Percentiles rank a stretch among this genome's conserved stretches.
Conservation (phyloP, 1,139 yeast genomes). For the Blastobotrys arbuscula region DNA sequence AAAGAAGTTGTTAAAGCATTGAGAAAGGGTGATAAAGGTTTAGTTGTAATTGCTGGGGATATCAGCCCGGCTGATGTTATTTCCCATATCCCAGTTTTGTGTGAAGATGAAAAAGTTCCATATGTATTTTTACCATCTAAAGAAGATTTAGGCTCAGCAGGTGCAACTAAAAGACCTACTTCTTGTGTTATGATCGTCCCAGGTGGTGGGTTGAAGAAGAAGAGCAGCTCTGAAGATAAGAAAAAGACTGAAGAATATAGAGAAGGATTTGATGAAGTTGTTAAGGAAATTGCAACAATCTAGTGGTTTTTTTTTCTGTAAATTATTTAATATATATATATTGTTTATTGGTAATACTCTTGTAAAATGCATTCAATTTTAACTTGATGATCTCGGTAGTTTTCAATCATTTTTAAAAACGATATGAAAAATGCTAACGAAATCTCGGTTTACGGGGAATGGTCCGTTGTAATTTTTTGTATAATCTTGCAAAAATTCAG, state of each 20-base stretch:
- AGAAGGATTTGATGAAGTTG: conserved; percentile 88
- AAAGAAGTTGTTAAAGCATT: conserved; percentile 97
- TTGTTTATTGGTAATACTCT: too few relatives aligned
- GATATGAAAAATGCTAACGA: too few relatives aligned
- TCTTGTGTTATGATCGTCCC: conserved; percentile 97
- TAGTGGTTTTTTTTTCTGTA: conserved; percentile 1
- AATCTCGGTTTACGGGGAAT: too few relatives aligned
- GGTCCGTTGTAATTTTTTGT: too few relatives aligned
- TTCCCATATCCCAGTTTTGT: conserved; percentile 93
- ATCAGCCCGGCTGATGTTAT: conserved; percentile 96
- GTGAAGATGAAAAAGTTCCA: conserved; percentile 91
- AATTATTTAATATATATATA: neutral
- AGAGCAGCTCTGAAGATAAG: conserved; percentile 56
- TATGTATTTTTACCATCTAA: conserved; percentile 91
- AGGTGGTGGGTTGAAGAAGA: conserved; percentile 85
- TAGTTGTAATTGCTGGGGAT: conserved; percentile 95
- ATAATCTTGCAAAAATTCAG: too few relatives aligned
- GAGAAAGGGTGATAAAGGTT: conserved; percentile 96
- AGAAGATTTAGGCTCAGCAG: conserved; percentile 97
- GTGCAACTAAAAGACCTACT: conserved; percentile 98
- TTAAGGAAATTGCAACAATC: conserved; percentile 60
- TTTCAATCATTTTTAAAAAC: too few relatives aligned
- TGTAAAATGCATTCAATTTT: too few relatives aligned
- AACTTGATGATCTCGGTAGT: too few relatives aligned
- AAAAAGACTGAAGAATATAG: conserved; percentile 75